Evolutionary conservation across 2,329 filamentous ascomycete genomes (phyloP).

Genomic region (Colletotrichum viniferum): DNA sequence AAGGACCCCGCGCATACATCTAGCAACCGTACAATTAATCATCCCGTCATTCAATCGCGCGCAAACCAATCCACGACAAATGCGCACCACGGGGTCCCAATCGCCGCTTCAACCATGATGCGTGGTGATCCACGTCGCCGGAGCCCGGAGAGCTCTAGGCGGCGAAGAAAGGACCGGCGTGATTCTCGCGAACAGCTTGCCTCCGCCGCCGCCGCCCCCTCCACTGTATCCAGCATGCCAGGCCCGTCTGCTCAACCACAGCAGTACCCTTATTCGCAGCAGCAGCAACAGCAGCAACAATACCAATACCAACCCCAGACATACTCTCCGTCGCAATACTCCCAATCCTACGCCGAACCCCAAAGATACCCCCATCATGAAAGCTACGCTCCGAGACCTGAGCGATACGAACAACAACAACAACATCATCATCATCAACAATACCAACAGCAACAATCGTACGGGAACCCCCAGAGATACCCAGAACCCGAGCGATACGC

Average conservation of each 20-base stretch:
- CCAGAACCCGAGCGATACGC: slow-evolving; percentile 6
- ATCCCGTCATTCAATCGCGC: neutral
- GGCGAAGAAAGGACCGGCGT: slow-evolving; percentile 39
- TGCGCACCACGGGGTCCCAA: slow-evolving; percentile 11
- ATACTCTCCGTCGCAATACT: slow-evolving; percentile 25
- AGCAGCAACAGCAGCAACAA: neutral
- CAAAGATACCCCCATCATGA: slow-evolving; percentile 24
- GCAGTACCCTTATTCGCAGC: neutral
- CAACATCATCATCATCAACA: neutral
- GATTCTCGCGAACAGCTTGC: slow-evolving; percentile 18
- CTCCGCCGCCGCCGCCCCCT: neutral
- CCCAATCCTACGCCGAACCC: slow-evolving; percentile 20
- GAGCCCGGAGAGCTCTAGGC: slow-evolving; percentile 60
- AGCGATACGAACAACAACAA: slow-evolving; percentile 2
- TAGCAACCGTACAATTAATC: neutral
- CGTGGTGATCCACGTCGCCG: slow-evolving; percentile 55
- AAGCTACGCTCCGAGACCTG: neutral
- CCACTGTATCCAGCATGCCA: slow-evolving; percentile 3
- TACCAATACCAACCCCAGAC: neutral
- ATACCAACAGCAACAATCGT: neutral
- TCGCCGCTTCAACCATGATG: slow-evolving; percentile 49
- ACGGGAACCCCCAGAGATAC: slow-evolving; percentile 2
- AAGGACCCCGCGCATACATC: neutral
- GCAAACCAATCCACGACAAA: neutral
- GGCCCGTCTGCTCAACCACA: slow-evolving; percentile 5